Base-by-base conservation (phyloP, 345 rosid species). In the Populus deltoides region DNA sequence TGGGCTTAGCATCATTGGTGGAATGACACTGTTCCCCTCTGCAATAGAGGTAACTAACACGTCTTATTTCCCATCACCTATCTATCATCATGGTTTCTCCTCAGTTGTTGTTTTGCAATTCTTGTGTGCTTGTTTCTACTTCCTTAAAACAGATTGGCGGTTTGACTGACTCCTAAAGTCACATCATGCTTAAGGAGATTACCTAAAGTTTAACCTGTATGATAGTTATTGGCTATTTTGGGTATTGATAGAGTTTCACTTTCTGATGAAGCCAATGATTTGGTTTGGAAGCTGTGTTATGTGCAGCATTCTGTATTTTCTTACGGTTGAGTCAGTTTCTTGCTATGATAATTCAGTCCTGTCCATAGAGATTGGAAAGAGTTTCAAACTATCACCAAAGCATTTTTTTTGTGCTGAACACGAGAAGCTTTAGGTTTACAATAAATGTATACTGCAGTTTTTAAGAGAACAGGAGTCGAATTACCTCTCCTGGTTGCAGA, bases 1-100 rank as follows among this genome's bases (percentile, higher is more conserved):
- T 0, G 99, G 97, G 71, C 94, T 96, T 77, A 93, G 99, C 84
- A 93, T 96, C 78, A 90, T 96, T 39, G 99, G 99, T 79, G 99
- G 97, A 84, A 93, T 96, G 86, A 87, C 99, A 82, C 80, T 96
- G 82, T 96, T 96, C 83, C 94, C 93, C 77, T 93, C 98, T 79
- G 97, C 94, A 27, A 66, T 96, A 36, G 99, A 96, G 98, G 98
- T 96, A 88, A 72, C 31, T 61, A 51, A 75, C 41, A 10, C 29
- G 41, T 53, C 33, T 35, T 73, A 7, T 77, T 22, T 20, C 33
- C 47, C 31, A 41, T 41, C 45, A 41, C 6, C 17, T 74, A 22
- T 31, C 38, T 20, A 35, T 62, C 36, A 49, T 59, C 22, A 9
- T 47, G 43, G 3, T 63, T 47, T 67, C 31, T 53, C 39, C 43